Evolutionary conservation across 345 rosid species (phyloP).

Genomic region (Corymbia maculata): DNA sequence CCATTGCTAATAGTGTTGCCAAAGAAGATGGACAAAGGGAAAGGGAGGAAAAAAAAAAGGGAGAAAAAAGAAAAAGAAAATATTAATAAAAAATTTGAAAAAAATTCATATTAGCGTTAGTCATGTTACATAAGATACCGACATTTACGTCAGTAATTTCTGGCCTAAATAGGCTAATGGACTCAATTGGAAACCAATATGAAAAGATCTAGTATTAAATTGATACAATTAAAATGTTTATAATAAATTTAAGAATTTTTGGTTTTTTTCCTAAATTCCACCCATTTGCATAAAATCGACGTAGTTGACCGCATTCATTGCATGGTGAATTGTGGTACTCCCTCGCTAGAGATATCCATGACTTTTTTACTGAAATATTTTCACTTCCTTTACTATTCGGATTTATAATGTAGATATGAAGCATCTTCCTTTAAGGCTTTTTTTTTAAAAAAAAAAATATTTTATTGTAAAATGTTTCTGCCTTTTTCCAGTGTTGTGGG

Average conservation of each 20-base stretch:
- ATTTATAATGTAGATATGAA: background rate
- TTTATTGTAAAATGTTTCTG: background rate
- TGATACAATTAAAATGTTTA: background rate
- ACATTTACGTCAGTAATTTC: rapidly evolving
- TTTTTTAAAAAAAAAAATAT: too few species aligned
- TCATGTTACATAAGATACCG: rapidly evolving
- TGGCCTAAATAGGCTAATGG: rapidly evolving
- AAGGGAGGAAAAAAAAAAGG: slow-evolving; percentile 8
- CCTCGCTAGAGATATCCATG: background rate
- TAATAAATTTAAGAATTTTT: background rate
- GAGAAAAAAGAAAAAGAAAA: background rate
- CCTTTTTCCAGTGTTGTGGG: background rate
- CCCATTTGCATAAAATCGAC: background rate
- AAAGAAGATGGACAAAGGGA: slow-evolving; percentile 32
- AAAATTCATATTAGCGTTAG: rapidly evolving
- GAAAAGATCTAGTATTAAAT: background rate
- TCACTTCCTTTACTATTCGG: background rate
- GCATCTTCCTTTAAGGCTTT: background rate
- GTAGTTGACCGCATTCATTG: background rate
- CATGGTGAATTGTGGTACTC: background rate
- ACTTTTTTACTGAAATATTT: background rate
- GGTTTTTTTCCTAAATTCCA: too few species aligned
- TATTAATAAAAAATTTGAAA: background rate
- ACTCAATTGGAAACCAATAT: rapidly evolving
- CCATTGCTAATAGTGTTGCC: slow-evolving; percentile 60